Evolutionary conservation across 495 filamentous ascomycete species (phyloP).

Genomic region (Penicillium egyptiacum): DNA sequence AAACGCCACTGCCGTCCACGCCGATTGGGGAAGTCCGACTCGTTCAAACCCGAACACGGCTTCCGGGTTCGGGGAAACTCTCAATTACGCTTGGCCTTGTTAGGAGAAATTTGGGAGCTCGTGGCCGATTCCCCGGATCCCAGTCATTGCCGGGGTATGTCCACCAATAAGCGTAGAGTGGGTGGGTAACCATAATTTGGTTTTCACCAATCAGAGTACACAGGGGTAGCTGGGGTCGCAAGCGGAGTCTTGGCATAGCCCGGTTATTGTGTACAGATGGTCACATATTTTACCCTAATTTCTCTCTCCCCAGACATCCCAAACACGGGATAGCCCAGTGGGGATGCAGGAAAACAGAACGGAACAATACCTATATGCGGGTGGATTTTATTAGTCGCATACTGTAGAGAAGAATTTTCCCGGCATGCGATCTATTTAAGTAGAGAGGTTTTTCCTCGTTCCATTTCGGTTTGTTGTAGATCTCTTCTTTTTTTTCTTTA

Average conservation of each 20-base stretch:
- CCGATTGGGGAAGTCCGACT: slow-evolving; percentile 15
- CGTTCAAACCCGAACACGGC: slow-evolving; percentile 18
- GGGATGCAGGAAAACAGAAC: neutral
- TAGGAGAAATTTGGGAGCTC: slow-evolving; percentile 14
- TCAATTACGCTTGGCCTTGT: slow-evolving; percentile 18
- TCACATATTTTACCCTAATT: slow-evolving; percentile 7
- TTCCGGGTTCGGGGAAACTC: slow-evolving; percentile 9
- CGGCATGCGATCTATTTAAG: slow-evolving; percentile 10
- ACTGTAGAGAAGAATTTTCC: slow-evolving; percentile 1
- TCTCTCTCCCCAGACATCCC: slow-evolving; percentile 5
- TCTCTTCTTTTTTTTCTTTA: neutral
- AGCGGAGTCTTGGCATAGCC: slow-evolving; percentile 25
- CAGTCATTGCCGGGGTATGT: slow-evolving; percentile 8
- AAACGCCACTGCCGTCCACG: slow-evolving; percentile 13
- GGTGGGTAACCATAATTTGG: slow-evolving; percentile 1
- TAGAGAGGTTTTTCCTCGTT: neutral
- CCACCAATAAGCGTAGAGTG: slow-evolving; percentile 10
- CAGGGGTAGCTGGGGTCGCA: slow-evolving; percentile 14
- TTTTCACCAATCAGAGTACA: slow-evolving; percentile 14
- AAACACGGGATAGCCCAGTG: slow-evolving; percentile 1
- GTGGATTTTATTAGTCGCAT: slow-evolving; percentile 2
- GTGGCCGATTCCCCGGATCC: slow-evolving; percentile 33
- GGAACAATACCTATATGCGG: neutral
- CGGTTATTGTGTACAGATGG: neutral
- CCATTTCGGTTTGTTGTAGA: neutral